Evolutionary conservation across 2,329 filamentous ascomycete genomes (phyloP).

Genomic region (Penicillium sp.): DNA sequence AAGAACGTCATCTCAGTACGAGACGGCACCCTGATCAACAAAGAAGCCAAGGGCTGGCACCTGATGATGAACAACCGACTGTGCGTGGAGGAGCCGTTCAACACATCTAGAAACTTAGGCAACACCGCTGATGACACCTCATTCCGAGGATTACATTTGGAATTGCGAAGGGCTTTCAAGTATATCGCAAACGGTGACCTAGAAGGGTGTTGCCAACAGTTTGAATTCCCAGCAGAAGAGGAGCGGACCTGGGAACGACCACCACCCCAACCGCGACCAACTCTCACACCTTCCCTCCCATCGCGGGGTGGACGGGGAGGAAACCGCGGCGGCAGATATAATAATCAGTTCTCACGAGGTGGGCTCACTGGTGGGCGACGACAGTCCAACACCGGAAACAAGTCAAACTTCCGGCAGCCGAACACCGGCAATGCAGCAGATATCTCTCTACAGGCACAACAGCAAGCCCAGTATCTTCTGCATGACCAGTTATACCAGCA

Average conservation of each 20-base stretch:
- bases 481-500: conserved; percentile 51
- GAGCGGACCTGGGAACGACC: conserved; percentile 57
- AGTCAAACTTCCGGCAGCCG: conserved; percentile 38
- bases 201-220: conserved; percentile 81
- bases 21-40: conserved; percentile 72
- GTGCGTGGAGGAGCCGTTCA: conserved; percentile 97
- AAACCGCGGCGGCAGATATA: conserved; percentile 50
- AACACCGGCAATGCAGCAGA: conserved; percentile 38
- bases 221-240: conserved; percentile 82
- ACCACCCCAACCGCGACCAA: conserved; percentile 55
- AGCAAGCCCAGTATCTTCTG: conserved; percentile 48
- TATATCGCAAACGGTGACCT: conserved; percentile 75
- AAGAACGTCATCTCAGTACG: conserved; percentile 81
- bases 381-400: conserved; percentile 56
- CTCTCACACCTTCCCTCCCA: conserved; percentile 46
- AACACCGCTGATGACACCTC: conserved; percentile 96
- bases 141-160: conserved; percentile 84
- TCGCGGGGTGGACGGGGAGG: conserved; percentile 51
- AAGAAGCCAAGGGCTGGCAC: conserved; percentile 87
- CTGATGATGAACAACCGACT: conserved; percentile 75
- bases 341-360: conserved; percentile 48
- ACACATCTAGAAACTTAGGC: conserved; percentile 79
- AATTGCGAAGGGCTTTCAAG: conserved; percentile 85
- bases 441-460: conserved; percentile 41
- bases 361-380: conserved; percentile 50